Percentiles rank a stretch among this genome's conserved stretches.
These are phyloP conservation scores for Penicillium robsamsonii DNA, from an alignment of 495 filamentous ascomycete genomes.

Conservation along the genomic window DNA sequence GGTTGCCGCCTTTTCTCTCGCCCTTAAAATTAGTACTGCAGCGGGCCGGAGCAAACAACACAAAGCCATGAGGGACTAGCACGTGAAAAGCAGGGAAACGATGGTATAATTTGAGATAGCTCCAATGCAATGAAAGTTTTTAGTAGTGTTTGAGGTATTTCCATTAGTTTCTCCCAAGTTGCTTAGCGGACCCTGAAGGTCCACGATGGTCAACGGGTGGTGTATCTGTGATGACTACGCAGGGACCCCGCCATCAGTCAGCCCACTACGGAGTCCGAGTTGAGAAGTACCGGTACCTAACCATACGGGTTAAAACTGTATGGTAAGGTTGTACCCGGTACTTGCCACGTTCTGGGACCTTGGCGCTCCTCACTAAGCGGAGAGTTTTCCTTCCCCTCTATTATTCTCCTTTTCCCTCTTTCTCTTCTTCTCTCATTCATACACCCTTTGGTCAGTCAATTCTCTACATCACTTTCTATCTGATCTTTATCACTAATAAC, in stretches of 20 bases:
- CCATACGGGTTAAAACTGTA: neutral
- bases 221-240: slow-evolving; percentile 1
- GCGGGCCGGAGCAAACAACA: too few relatives aligned
- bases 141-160: too few relatives aligned
- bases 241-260: slow-evolving; percentile 18
- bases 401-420: slow-evolving; percentile 19
- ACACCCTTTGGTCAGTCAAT: slow-evolving; percentile 7
- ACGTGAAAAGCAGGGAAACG: too few relatives aligned
- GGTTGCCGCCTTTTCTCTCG: too few relatives aligned
- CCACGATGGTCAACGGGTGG: too few relatives aligned
- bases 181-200: too few relatives aligned
- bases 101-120: too few relatives aligned
- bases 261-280: slow-evolving; percentile 7
- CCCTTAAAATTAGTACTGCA: too few relatives aligned
- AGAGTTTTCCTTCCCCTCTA: slow-evolving; percentile 25
- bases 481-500: slow-evolving; percentile 14
- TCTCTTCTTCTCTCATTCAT: slow-evolving; percentile 15
- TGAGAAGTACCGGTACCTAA: slow-evolving; percentile 17
- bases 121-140: too few relatives aligned
- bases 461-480: slow-evolving; percentile 1
- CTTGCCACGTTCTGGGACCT: slow-evolving; percentile 1
- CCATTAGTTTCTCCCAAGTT: too few relatives aligned
- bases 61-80: too few relatives aligned
- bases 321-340: neutral
- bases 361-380: slow-evolving; percentile 14